Evolutionary conservation across 805 yeast species (phyloP), one percentile per base, ranked within the genome.

Genomic region (Cyberlindnera euphorbiae): DNA sequence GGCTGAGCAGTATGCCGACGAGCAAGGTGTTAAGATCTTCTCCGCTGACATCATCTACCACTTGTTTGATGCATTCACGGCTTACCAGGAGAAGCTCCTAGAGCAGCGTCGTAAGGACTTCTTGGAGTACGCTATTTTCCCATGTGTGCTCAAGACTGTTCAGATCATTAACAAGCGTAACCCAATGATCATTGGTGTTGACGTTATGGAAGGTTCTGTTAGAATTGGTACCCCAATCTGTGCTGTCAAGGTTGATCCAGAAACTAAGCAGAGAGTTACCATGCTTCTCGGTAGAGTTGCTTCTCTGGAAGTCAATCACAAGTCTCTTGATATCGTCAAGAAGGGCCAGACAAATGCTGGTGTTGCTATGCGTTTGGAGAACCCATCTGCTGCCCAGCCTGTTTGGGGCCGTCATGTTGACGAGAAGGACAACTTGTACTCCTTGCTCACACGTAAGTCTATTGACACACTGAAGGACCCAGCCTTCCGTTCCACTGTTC

Each of bases 171-270:
- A 93, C 79, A 90, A 90, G 70, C 85, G 98, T 67, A 87, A 89
- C 62, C 99, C 99, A 45, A 93, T 93, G 97, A 89, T 93, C 58
- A 85, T 93, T 57, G 99, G 99, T 78, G 97, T 93, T 41, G 99
- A 93, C 59, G 95, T 93, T 42, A 62, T 76, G 30, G 97, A 93
- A 59, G 99, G 99, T 55, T 70, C 82, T 31, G 73, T 93, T 28
- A 77, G 89, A 45, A 63, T 84, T 28, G 98, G 98, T 40, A 89
- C 98, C 6, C 98, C 99, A 45, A 86, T 93, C 42, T 82, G 95
- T 68, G 88, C 90, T 18, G 97, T 93, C 30, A 88, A 87, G 62
- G 67, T 70, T 28, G 96, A 90, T 58, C 96, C 97, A 28, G 72
- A 71, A 13, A 86, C 96, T 0, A 84, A 85, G 46, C 79, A 79